phyloP scores from a whole-genome alignment of 495 filamentous ascomycete species.

The Tricharina praecox region DNA sequence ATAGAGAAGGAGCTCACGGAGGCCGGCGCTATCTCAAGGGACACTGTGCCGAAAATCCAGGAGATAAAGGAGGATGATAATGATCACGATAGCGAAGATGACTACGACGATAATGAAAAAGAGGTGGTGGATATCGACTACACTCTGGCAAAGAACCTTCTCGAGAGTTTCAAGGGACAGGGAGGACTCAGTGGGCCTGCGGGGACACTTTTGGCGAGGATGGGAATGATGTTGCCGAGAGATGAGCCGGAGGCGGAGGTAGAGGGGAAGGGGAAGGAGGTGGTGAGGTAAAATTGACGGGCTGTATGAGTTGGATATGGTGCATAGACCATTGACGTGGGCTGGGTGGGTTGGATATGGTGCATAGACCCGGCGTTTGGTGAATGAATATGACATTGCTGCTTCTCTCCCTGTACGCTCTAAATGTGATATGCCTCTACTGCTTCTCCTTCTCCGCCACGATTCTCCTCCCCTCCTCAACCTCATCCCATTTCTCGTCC shows the following conservation, averaged over 20 bases:
- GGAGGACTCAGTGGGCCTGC: slow-evolving; percentile 68
- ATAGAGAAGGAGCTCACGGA: slow-evolving; percentile 71
- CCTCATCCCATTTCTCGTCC: neutral
- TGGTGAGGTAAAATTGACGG: no score
- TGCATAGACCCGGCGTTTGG: no score
- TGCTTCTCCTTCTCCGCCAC: no score
- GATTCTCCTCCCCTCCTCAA: no score
- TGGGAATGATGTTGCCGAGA: slow-evolving; percentile 64
- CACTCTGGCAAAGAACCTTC: slow-evolving; percentile 72
- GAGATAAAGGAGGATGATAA: slow-evolving; percentile 17
- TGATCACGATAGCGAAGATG: slow-evolving; percentile 32
- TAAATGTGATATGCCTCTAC: no score
- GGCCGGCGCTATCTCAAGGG: slow-evolving; percentile 40
- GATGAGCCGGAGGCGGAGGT: slow-evolving; percentile 49
- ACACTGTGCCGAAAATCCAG: neutral
- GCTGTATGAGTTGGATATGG: no score
- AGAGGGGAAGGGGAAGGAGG: slow-evolving; percentile 26
- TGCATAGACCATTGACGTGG: no score
- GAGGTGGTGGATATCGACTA: slow-evolving; percentile 59
- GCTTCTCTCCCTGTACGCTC: no score
- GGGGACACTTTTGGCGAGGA: slow-evolving; percentile 66
- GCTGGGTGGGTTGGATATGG: no score
- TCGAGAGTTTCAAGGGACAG: slow-evolving; percentile 85
- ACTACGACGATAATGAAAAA: slow-evolving; percentile 28
- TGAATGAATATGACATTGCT: no score